Conservation (phyloP, 164 flowering plant species). For the Stephania japonica region DNA sequence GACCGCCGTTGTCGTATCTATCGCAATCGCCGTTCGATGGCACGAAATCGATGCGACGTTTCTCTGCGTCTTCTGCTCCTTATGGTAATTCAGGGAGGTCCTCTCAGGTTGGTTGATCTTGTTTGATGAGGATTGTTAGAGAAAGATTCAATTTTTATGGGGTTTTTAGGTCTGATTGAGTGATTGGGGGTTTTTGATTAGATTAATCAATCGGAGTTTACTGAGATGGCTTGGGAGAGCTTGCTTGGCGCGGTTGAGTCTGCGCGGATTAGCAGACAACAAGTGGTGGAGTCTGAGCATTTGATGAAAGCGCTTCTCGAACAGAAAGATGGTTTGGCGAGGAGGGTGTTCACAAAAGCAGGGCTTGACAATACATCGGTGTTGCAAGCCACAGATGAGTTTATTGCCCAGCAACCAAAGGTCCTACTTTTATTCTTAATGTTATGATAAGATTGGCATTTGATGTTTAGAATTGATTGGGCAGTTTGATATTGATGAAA, state of each 20-base stretch:
- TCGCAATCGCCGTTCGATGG: conserved; percentile 1
- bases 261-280: conserved; percentile 65
- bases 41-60: conserved; percentile 6
- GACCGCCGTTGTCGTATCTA: neutral
- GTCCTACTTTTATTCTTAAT: conserved; percentile 22
- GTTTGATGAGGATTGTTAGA: neutral
- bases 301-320: conserved; percentile 91
- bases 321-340: conserved; percentile 91
- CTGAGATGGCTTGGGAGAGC: conserved; percentile 98
- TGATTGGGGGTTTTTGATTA: conserved; percentile 16
- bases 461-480: neutral
- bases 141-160: neutral
- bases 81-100: conserved; percentile 16
- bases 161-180: neutral
- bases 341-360: conserved; percentile 86
- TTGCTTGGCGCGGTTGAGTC: conserved; percentile 78
- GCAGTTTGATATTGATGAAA: neutral
- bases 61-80: conserved; percentile 26
- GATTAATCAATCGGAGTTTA: conserved; percentile 55
- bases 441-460: neutral
- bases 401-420: conserved; percentile 77
- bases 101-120: conserved; percentile 24
- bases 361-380: conserved; percentile 79
- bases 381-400: conserved; percentile 74
- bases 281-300: conserved; percentile 89